phyloP scores from a whole-genome alignment of 2,329 filamentous ascomycete genomes.

The Zasmidium citrigriseum region DNA sequence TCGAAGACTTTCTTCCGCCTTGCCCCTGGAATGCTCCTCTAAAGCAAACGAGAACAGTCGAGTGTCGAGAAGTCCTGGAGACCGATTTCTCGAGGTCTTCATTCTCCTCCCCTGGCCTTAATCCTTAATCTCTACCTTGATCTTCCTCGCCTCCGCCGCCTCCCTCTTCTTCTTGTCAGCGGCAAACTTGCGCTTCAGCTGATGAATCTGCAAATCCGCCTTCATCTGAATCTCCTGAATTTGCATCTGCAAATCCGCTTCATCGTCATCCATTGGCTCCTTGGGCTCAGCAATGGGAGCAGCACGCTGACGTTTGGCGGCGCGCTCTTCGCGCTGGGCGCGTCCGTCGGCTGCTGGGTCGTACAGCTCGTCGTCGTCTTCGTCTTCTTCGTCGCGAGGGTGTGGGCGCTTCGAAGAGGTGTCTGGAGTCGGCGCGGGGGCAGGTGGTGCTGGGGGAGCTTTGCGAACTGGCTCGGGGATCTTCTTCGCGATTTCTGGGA shows the following conservation, averaged over 20 bases:
- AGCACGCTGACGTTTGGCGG: slow-evolving; percentile 1
- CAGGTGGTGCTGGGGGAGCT: neutral
- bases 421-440: neutral
- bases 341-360: neutral
- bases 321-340: slow-evolving; percentile 2
- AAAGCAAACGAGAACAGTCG: too few species aligned
- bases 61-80: too few species aligned
- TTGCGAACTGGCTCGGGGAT: slow-evolving; percentile 1
- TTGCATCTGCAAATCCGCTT: slow-evolving; percentile 6
- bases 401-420: neutral
- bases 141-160: neutral
- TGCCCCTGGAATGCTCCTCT: too few species aligned
- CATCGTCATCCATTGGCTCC: neutral
- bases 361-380: slow-evolving; percentile 4
- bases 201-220: neutral
- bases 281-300: neutral
- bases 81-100: too few species aligned
- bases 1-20: too few species aligned
- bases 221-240: slow-evolving; percentile 5
- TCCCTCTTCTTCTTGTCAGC: neutral
- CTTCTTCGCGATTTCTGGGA: neutral
- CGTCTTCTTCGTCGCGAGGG: neutral
- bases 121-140: neutral
- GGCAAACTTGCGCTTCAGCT: neutral
- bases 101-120: too few species aligned